Conservation (phyloP, 176 grass and related monocot genomes). For the Leersia perrieri region DNA sequence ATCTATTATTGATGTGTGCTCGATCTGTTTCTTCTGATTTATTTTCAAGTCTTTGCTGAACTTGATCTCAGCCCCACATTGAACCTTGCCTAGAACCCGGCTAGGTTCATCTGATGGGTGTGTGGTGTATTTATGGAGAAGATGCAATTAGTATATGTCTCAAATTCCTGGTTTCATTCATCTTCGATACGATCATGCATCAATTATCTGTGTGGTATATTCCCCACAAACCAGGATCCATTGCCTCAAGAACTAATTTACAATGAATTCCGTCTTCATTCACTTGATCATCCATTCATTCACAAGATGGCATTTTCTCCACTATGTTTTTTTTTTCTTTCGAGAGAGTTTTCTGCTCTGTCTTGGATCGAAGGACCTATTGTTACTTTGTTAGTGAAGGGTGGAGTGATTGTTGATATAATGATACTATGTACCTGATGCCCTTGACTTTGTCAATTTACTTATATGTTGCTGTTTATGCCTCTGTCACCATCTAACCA, state of each 20-base stretch:
- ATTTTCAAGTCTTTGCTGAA: neutral
- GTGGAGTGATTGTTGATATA: too few species aligned
- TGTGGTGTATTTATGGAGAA: neutral
- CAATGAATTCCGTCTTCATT: neutral
- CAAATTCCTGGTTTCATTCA: neutral
- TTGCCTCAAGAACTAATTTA: neutral
- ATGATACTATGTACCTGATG: too few species aligned
- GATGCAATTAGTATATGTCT: neutral
- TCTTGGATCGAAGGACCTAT: too few species aligned
- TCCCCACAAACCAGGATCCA: neutral
- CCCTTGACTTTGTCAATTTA: too few species aligned
- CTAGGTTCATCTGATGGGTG: neutral
- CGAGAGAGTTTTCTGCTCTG: too few species aligned
- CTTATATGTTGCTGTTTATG: too few species aligned
- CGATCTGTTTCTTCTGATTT: neutral
- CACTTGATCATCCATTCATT: too few species aligned
- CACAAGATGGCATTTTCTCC: neutral
- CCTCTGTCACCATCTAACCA: too few species aligned
- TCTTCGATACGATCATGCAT: neutral
- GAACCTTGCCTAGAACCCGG: neutral
- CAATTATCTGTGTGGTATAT: too few species aligned
- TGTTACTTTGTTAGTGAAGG: too few species aligned
- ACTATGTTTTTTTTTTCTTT: too few species aligned
- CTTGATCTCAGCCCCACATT: neutral
- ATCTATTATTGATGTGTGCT: neutral